A percentile compares a stretch with the other conserved stretches of the same genome.
Conservation (phyloP, 139 green algal genomes). For the Pleodorina starrii region DNA sequence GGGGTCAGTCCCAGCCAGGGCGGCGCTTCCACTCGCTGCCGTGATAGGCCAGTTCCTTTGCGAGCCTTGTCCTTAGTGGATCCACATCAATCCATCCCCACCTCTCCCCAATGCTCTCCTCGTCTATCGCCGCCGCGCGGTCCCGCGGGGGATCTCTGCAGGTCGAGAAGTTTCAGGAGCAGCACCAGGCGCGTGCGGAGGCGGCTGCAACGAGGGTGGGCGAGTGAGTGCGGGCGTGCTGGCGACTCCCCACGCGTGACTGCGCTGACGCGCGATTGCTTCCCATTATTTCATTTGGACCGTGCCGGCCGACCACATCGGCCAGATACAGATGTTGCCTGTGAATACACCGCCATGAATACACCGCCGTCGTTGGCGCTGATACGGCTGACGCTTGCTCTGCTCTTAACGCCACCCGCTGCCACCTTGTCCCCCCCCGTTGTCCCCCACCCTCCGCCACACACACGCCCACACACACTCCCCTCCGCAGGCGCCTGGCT, state of each 20-base stretch:
- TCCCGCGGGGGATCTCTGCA: not conserved
- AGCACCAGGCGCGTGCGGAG: not conserved
- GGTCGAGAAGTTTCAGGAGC: not conserved
- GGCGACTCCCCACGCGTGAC: too few species aligned
- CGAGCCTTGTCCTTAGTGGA: not conserved
- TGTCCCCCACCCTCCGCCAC: not conserved
- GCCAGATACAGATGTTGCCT: not conserved
- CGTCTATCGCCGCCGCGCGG: not conserved
- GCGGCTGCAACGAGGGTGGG: not conserved
- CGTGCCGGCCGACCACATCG: not conserved
- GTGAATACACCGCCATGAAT: not conserved
- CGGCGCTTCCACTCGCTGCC: not conserved
- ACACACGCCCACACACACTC: too few species aligned
- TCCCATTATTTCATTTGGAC: not conserved
- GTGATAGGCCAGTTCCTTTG: not conserved
- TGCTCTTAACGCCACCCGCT: not conserved
- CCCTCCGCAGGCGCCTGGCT: slow-evolving; percentile 20
- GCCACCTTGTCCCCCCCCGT: not conserved
- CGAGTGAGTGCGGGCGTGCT: not conserved
- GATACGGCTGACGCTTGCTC: not conserved
- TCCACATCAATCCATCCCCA: not conserved
- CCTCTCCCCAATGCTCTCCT: not conserved
- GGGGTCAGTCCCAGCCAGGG: not conserved
- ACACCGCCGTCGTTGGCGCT: not conserved
- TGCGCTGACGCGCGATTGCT: not conserved